Base-by-base conservation (phyloP, 257 asterid genomes). In the Nicotiana obtusifolia region DNA sequence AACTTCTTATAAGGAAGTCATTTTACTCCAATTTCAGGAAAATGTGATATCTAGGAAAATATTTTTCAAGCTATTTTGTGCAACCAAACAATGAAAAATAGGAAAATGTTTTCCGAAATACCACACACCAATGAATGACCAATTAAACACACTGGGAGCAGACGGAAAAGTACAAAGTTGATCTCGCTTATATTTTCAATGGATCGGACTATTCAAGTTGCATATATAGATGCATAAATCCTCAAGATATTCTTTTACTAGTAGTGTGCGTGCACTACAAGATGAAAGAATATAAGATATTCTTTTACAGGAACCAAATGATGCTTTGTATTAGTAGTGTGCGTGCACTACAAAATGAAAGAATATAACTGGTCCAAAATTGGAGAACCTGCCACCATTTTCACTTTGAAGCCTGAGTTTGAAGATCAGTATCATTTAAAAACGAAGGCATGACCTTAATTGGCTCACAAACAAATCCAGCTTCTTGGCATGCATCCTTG, bases 401-500 rank as follows among this genome's bases (percentile, higher is more conserved):
- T 53, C 59, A 19, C 22, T 19, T 17, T 57, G 62, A 57, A 3
- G 62, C 24, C 83, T 86, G 79, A 37, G 94, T 88, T 81, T 77
- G 62, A 65, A 86, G 87, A 84, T 94, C 96, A 7, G 54, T 53
- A 62, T 84, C 87, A 54, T 54, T 85, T 30, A 95, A 86, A 75
- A 83, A 67, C 64, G 95, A 88, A 3, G 94, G 93, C 87, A 86
- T 82, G 64, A 95, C 87, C 61, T 84, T 81, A 56, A 91, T 83
- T 2, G 87, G 92, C 76, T 88, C 88, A 76, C 92, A 83, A 44
- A 83, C 80, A 81, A 95, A 95, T 66, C 99, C 97, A 52, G 93
- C 91, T 22, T 80, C 81, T 61, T 78, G 81, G 86, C 98, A 93
- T 8, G 85, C 97, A 16, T 92, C 95, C 84, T 92, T 89, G 85